These are phyloP conservation scores for Fusarium floridanum DNA, from an alignment of 2,329 filamentous ascomycete genomes.

Conservation along the genomic window DNA sequence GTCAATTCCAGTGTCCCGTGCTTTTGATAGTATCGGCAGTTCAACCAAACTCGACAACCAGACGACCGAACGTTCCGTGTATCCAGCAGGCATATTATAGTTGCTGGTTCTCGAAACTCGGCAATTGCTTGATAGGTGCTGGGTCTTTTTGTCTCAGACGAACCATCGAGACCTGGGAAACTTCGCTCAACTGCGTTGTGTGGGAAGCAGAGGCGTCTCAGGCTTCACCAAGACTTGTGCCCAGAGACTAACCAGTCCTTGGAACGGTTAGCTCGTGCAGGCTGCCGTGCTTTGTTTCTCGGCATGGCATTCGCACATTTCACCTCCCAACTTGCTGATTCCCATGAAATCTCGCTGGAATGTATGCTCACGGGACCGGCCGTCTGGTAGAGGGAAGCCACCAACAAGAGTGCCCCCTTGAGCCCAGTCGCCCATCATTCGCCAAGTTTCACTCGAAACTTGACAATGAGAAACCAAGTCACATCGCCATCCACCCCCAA, in stretches of 20 bases:
- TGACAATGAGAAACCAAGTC: background rate
- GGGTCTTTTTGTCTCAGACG: background rate
- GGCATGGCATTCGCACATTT: constrained; percentile 8
- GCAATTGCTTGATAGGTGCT: background rate
- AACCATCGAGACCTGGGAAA: background rate
- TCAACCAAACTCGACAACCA: background rate
- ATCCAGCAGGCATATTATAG: background rate
- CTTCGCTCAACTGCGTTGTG: background rate
- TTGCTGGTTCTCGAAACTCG: background rate
- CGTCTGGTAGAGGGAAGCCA: constrained; percentile 7
- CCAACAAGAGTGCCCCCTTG: background rate
- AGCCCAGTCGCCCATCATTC: background rate
- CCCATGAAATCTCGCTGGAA: constrained; percentile 5
- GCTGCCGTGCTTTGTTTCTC: constrained; percentile 3
- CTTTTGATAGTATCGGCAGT: constrained; percentile 21
- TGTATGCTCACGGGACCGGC: constrained; percentile 1
- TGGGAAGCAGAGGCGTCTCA: background rate
- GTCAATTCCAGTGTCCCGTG: constrained; percentile 1
- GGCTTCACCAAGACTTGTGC: background rate
- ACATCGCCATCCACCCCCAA: background rate
- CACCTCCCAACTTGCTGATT: constrained; percentile 10
- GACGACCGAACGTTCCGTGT: background rate
- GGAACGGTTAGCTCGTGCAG: constrained; percentile 6
- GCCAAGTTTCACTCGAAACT: background rate
- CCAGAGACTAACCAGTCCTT: background rate